phyloP scores from a whole-genome alignment of 2,329 filamentous ascomycete genomes.

The Penicillium hordei region DNA sequence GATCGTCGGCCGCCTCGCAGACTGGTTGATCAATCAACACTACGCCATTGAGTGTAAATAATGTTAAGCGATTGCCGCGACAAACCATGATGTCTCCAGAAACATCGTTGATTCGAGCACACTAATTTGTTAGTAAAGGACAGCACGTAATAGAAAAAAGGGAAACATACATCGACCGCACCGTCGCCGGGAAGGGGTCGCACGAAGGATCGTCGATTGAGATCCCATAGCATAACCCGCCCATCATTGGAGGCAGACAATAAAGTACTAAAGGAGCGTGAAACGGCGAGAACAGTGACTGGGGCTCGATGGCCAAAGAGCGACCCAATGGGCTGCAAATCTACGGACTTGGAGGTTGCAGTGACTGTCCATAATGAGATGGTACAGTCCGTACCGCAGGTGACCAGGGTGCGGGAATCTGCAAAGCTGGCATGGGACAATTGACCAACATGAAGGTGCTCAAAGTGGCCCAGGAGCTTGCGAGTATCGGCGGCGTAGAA shows the following conservation, averaged over 20 bases:
- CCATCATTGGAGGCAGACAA: slow-evolving; percentile 81
- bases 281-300: slow-evolving; percentile 78
- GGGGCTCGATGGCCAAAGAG: slow-evolving; percentile 88
- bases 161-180: slow-evolving; percentile 43
- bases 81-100: slow-evolving; percentile 88
- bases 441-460: slow-evolving; percentile 90
- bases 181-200: slow-evolving; percentile 65
- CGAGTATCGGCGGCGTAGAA: slow-evolving; percentile 85
- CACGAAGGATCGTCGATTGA: slow-evolving; percentile 86
- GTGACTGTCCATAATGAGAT: slow-evolving; percentile 80
- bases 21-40: slow-evolving; percentile 79
- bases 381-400: slow-evolving; percentile 88
- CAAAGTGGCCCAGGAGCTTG: slow-evolving; percentile 82
- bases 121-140: slow-evolving; percentile 50
- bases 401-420: slow-evolving; percentile 87
- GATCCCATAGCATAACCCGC: slow-evolving; percentile 85
- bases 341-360: slow-evolving; percentile 65
- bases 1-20: slow-evolving; percentile 70
- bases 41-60: slow-evolving; percentile 88
- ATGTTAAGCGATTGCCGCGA: slow-evolving; percentile 67
- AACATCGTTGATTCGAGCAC: slow-evolving; percentile 83
- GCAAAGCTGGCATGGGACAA: slow-evolving; percentile 81
- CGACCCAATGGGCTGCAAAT: slow-evolving; percentile 73
- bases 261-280: slow-evolving; percentile 83
- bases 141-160: not conserved